Conservation (phyloP, 1,139 yeast species). For the Nematodospora anomalae region DNA sequence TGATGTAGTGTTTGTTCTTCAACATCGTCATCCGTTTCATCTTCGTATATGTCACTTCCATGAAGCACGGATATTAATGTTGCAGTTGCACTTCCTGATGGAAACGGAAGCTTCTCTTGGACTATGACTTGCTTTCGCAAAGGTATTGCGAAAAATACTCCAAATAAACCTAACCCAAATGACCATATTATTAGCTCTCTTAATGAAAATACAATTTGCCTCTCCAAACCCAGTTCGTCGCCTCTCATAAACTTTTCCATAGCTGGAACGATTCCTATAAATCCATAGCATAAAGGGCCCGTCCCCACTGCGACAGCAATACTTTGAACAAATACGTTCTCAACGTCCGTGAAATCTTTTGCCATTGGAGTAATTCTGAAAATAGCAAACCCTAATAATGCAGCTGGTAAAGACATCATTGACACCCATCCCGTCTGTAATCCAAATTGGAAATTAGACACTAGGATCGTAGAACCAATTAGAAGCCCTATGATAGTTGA, state of each 20-base stretch:
- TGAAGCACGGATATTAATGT: conserved; percentile 86
- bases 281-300: conserved; percentile 92
- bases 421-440: conserved; percentile 98
- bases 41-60: conserved; percentile 57
- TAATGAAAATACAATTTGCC: conserved; percentile 37
- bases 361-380: conserved; percentile 58
- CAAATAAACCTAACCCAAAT: conserved; percentile 83
- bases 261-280: conserved; percentile 96
- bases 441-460: conserved; percentile 94
- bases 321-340: conserved; percentile 88
- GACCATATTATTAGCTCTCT: conserved; percentile 76
- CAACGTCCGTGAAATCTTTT: conserved; percentile 75
- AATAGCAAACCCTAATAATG: conserved; percentile 79
- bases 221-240: conserved; percentile 70
- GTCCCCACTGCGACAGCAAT: conserved; percentile 97
- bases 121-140: conserved; percentile 82
- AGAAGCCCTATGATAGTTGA: conserved; percentile 70
- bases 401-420: conserved; percentile 98
- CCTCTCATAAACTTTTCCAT: conserved; percentile 80
- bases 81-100: conserved; percentile 96
- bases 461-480: conserved; percentile 78
- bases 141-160: conserved; percentile 93
- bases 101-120: conserved; percentile 83
- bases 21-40: conserved; percentile 18
- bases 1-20: conserved; percentile 6